Base-by-base conservation (phyloP, 805 yeast genomes). In the Phaffomyces thermotolerans region DNA sequence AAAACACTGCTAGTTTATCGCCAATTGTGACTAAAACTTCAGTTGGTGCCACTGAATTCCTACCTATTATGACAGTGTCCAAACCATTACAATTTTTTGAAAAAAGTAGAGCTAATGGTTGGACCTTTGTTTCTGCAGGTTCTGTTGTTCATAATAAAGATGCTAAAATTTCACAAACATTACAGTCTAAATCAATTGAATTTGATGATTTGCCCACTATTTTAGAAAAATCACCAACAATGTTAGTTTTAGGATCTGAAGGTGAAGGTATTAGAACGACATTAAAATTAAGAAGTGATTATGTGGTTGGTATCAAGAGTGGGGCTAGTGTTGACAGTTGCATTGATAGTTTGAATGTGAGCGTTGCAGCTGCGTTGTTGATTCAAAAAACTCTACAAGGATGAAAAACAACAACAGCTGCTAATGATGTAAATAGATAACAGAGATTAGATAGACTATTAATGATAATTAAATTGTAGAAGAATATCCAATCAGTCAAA, bases 311-410 rank as follows among this genome's bases (percentile, higher is more conserved):
- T 39, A 62, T 69, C 8, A 40, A 51, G 13, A 61, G 65, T 36
- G 62, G 65, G 7, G 49, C 69, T 29, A 49, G 44, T 14, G 58
- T 54, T 4, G 61, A 56, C 34, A 64, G 65, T 2, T 47, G 51
- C 18, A 80, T 89, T 33, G 96, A 88, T 57, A 84, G 95, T 27
- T 66, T 89, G 56, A 89, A 89, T 58, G 97, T 87, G 29, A 85
- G 93, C 57, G 96, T 89, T 8, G 96, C 97, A 1, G 75, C 90
- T 1, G 93, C 90, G 1, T 56, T 89, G 25, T 57, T 89, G 39
- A 64, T 87, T 8, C 61, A 57, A 43, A 57, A 53, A 41, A 45
- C 55, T 14, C 29, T 47, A 13, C 39, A 43, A n/a, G 46, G 46
- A 13, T 44, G 31, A 37, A 18, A 6, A 4, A n/a, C n/a, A n/a